phyloP scores from a whole-genome alignment of 2,329 filamentous ascomycete species.

The Plenodomus biglobosus region DNA sequence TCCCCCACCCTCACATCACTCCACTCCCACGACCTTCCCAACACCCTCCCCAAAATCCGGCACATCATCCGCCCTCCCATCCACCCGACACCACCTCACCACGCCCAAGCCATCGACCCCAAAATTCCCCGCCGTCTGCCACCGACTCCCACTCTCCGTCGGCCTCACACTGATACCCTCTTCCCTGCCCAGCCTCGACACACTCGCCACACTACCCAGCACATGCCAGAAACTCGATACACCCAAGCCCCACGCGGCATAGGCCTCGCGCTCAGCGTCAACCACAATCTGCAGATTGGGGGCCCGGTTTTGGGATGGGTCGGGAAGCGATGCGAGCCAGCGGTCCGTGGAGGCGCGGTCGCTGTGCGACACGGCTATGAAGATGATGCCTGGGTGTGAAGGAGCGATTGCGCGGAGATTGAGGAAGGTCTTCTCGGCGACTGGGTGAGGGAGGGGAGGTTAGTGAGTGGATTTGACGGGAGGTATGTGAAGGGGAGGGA shows the following conservation, averaged over 20 bases:
- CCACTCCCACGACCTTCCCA: background rate
- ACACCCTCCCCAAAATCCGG: constrained; percentile 52
- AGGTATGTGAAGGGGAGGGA: background rate
- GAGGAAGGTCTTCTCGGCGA: constrained; percentile 66
- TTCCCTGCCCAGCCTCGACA: constrained; percentile 59
- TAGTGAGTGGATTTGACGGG: constrained; percentile 1
- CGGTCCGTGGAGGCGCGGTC: constrained; percentile 33
- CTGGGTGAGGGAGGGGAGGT: constrained; percentile 42
- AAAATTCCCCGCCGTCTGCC: constrained; percentile 70
- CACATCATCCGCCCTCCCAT: constrained; percentile 56
- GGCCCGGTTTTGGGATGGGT: constrained; percentile 44
- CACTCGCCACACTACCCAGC: constrained; percentile 58
- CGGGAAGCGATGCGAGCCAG: constrained; percentile 36
- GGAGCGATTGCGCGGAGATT: constrained; percentile 32
- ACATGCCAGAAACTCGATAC: constrained; percentile 64
- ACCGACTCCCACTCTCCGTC: constrained; percentile 66
- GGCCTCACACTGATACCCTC: constrained; percentile 68
- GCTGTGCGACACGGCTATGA: constrained; percentile 43
- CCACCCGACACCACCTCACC: constrained; percentile 56
- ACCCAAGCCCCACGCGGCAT: constrained; percentile 67
- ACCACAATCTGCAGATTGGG: constrained; percentile 60
- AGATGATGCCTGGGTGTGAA: constrained; percentile 29
- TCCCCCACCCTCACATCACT: no score
- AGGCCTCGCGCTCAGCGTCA: constrained; percentile 62
- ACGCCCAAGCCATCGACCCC: constrained; percentile 57